Evolutionary conservation across 805 yeast genomes (phyloP).

Genomic region (Yarrowia phangngaensis): DNA sequence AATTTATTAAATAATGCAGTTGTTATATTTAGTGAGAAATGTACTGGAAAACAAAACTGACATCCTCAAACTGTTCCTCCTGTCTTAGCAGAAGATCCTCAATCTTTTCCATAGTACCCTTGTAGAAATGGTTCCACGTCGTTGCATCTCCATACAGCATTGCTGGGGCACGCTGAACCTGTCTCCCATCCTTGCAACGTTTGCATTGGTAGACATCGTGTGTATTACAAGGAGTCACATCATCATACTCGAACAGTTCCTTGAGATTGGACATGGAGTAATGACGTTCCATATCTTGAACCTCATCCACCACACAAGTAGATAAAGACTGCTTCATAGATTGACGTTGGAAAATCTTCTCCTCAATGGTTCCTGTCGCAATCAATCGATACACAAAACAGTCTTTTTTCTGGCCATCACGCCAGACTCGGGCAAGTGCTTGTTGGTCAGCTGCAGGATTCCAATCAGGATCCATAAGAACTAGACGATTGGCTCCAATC

Average conservation of each 20-base stretch:
- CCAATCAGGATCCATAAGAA: conserved; percentile 92
- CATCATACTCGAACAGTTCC: conserved; percentile 68
- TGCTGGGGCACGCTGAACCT: conserved; percentile 63
- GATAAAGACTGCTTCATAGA: conserved; percentile 89
- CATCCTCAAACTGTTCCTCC: conserved; percentile 63
- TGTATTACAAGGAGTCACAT: conserved; percentile 74
- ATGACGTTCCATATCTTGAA: conserved; percentile 88
- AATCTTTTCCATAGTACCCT: conserved; percentile 54
- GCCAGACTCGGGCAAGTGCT: conserved; percentile 96
- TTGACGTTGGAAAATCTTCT: conserved; percentile 92
- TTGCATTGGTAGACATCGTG: conserved; percentile 89
- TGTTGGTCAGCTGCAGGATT: conserved; percentile 98
- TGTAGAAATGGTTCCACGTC: conserved; percentile 89
- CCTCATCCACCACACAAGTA: conserved; percentile 95
- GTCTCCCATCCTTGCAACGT: conserved; percentile 65
- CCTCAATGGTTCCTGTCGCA: conserved; percentile 93
- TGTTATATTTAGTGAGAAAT: conserved; percentile 58
- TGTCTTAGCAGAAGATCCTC: conserved; percentile 75
- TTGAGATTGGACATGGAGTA: conserved; percentile 78
- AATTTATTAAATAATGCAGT: background rate
- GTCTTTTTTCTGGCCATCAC: conserved; percentile 97
- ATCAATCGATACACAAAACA: conserved; percentile 93
- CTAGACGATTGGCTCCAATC: conserved; percentile 90
- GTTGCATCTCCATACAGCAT: conserved; percentile 98
- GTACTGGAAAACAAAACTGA: conserved; percentile 88